Percentiles rank a stretch among this genome's conserved stretches.
Evolutionary conservation across 2,329 filamentous ascomycete species (phyloP).

Genomic region (Aureobasidium sp.): DNA sequence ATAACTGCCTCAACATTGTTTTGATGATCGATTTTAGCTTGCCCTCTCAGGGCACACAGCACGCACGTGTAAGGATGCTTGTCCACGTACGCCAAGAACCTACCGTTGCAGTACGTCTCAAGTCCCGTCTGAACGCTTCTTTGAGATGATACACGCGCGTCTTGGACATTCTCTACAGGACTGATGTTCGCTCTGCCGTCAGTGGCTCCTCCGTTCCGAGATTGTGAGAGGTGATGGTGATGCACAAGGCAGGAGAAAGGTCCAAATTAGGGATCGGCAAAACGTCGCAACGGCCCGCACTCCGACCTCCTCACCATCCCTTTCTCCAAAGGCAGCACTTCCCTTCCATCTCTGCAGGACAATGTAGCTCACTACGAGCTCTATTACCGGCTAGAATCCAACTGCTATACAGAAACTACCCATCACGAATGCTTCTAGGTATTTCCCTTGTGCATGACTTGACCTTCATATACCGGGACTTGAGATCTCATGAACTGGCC

Average conservation of each 20-base stretch:
- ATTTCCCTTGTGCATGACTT: too few relatives aligned
- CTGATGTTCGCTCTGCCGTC: neutral
- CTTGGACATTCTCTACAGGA: neutral
- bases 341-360: neutral
- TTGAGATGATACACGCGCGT: neutral
- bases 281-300: neutral
- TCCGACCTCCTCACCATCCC: neutral
- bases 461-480: neutral
- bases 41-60: neutral
- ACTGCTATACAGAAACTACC: neutral
- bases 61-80: neutral
- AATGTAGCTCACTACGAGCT: neutral
- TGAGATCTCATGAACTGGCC: neutral
- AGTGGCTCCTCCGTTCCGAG: neutral
- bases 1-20: neutral
- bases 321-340: neutral
- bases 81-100: neutral
- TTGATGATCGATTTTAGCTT: neutral
- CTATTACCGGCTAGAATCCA: neutral
- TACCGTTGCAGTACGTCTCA: neutral
- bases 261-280: constrained; percentile 2
- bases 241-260: neutral
- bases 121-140: neutral
- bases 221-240: neutral
- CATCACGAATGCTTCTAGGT: too few relatives aligned